Evolutionary conservation across 208 protist genomes (phyloP).

Genomic region (Acanthamoeba triangularis): DNA sequence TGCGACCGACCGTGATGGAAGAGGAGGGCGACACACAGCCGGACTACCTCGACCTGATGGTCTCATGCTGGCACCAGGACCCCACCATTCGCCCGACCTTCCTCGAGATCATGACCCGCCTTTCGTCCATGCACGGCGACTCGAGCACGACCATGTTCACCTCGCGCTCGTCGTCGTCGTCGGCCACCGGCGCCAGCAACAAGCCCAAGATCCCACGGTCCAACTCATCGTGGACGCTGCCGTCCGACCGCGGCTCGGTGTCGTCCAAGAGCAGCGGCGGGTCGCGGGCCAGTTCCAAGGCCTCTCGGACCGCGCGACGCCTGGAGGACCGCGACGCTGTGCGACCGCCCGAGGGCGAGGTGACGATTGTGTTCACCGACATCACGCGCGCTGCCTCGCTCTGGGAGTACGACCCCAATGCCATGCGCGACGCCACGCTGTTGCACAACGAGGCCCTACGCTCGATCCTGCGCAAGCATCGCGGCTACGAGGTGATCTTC

Average conservation of each 20-base stretch:
- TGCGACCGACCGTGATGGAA: neutral
- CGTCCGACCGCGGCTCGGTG: slow-evolving; percentile 24
- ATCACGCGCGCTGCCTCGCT: slow-evolving; percentile 60
- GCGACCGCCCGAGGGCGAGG: slow-evolving; percentile 32
- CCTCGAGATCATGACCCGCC: slow-evolving; percentile 60
- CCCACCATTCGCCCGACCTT: slow-evolving; percentile 60
- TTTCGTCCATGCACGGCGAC: neutral
- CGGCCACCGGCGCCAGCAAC: neutral
- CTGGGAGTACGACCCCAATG: slow-evolving; percentile 22
- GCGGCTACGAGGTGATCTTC: slow-evolving; percentile 71
- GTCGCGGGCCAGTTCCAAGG: too few species aligned
- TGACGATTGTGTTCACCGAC: slow-evolving; percentile 46
- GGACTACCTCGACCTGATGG: slow-evolving; percentile 20
- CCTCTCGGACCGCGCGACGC: neutral
- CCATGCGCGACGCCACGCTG: slow-evolving; percentile 45
- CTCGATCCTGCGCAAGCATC: slow-evolving; percentile 10
- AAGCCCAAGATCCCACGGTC: slow-evolving; percentile 26
- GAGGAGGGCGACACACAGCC: neutral
- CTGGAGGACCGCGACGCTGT: too few species aligned
- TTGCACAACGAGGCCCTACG: slow-evolving; percentile 31
- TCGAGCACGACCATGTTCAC: neutral
- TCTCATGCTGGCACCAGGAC: slow-evolving; percentile 38
- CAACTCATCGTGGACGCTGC: slow-evolving; percentile 43
- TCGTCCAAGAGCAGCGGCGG: neutral
- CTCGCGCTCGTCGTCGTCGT: neutral